A percentile compares a stretch with the other conserved stretches of the same genome.
Conservation (phyloP, 2,329 filamentous ascomycete genomes). For the Didymella arachidicola region DNA sequence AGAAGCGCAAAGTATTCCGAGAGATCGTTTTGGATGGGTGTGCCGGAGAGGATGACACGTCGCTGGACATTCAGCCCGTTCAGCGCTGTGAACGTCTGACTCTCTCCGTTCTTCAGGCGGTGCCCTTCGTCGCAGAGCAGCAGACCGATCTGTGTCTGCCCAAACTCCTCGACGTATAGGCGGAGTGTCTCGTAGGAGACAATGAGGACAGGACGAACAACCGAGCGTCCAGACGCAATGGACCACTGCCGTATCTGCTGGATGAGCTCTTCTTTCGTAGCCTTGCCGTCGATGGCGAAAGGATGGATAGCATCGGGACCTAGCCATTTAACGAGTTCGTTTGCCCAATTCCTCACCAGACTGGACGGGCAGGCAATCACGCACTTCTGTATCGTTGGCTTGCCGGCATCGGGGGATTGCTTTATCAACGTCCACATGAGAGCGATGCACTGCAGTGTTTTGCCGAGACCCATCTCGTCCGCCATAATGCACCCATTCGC, state of each 20-base stretch:
- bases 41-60: conserved; percentile 93
- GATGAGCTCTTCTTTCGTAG: conserved; percentile 89
- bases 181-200: conserved; percentile 97
- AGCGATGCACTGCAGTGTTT: conserved; percentile 96
- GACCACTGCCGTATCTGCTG: conserved; percentile 94
- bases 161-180: conserved; percentile 88
- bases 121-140: conserved; percentile 97
- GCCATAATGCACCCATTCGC: conserved; percentile 99
- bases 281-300: conserved; percentile 97
- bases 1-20: conserved; percentile 96
- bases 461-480: conserved; percentile 97
- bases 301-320: conserved; percentile 89
- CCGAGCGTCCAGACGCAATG: conserved; percentile 84
- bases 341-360: conserved; percentile 97
- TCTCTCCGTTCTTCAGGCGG: conserved; percentile 95
- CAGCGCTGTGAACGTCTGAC: conserved; percentile 89
- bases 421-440: conserved; percentile 97
- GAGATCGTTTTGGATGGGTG: conserved; percentile 97
- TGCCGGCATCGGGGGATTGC: conserved; percentile 94
- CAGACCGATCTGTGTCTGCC: conserved; percentile 86
- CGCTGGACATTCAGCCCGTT: conserved; percentile 89
- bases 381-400: conserved; percentile 91
- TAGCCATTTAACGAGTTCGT: conserved; percentile 96
- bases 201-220: conserved; percentile 92
- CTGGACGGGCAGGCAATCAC: conserved; percentile 97